Conservation (phyloP, 2,329 filamentous ascomycete genomes). For the Pestalotiopsis sp. region DNA sequence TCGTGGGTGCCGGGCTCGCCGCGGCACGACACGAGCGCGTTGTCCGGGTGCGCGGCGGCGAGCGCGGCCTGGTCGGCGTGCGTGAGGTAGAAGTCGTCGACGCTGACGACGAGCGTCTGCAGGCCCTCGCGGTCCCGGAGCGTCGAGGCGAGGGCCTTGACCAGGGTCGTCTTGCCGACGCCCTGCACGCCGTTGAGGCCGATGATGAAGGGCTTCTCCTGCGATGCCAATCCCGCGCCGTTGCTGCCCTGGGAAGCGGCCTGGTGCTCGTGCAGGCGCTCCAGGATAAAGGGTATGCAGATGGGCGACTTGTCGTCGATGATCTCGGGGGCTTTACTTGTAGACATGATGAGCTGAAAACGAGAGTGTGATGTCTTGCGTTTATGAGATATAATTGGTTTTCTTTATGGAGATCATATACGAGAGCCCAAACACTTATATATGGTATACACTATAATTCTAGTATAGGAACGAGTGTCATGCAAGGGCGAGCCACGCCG, state of each 20-base stretch:
- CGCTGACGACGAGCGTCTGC: conserved; percentile 71
- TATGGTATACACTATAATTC: background rate
- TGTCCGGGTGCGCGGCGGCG: conserved; percentile 65
- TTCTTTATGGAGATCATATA: background rate
- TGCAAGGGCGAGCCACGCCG: background rate
- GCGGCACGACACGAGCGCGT: conserved; percentile 77
- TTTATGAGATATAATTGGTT: background rate
- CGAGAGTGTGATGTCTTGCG: background rate
- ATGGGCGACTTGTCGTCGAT: conserved; percentile 77
- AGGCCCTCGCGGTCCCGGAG: conserved; percentile 60
- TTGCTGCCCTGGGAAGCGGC: conserved; percentile 27
- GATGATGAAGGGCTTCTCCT: conserved; percentile 71
- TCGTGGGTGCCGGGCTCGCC: conserved; percentile 88
- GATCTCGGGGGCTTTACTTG: conserved; percentile 37
- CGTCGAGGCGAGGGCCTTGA: conserved; percentile 63
- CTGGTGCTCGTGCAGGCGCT: conserved; percentile 56
- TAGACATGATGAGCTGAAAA: background rate
- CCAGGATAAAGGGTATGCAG: conserved; percentile 76
- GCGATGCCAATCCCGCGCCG: background rate
- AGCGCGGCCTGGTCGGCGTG: conserved; percentile 69
- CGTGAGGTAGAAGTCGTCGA: conserved; percentile 87
- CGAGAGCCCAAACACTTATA: background rate
- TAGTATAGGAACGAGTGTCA: background rate
- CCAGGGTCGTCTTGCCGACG: conserved; percentile 88
- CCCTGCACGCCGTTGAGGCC: conserved; percentile 92